These are phyloP conservation scores for Leccinum obscurum DNA, from an alignment of 768 basidiomycete species.

Conservation along the genomic window DNA sequence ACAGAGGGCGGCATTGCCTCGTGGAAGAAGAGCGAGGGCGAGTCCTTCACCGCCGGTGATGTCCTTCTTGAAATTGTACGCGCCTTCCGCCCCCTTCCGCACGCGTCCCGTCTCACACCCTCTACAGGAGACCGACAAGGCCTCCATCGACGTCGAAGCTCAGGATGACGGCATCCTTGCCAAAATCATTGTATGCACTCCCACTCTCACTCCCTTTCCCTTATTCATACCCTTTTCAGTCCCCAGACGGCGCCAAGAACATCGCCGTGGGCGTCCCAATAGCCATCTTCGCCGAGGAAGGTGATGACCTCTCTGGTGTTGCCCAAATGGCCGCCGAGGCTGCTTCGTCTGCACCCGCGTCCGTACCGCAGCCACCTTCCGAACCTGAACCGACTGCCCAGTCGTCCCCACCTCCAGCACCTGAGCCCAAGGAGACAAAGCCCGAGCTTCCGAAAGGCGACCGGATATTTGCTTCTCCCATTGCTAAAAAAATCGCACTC, in stretches of 20 bases:
- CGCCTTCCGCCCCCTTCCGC: slow-evolving; percentile 13
- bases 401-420: slow-evolving; percentile 33
- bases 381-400: slow-evolving; percentile 45
- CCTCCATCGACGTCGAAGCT: slow-evolving; percentile 98
- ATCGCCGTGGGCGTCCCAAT: slow-evolving; percentile 86
- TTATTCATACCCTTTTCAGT: slow-evolving; percentile 42
- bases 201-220: neutral
- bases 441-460: slow-evolving; percentile 64
- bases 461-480: slow-evolving; percentile 91
- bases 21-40: slow-evolving; percentile 98
- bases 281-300: slow-evolving; percentile 91
- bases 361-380: slow-evolving; percentile 39
- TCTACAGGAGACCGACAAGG: slow-evolving; percentile 97
- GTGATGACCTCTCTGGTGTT: slow-evolving; percentile 88
- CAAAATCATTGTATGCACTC: slow-evolving; percentile 84
- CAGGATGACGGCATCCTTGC: slow-evolving; percentile 96
- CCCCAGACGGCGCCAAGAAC: slow-evolving; percentile 81
- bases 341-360: slow-evolving; percentile 37
- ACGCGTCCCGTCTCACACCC: slow-evolving; percentile 9
- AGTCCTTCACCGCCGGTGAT: slow-evolving; percentile 84
- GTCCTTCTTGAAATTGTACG: slow-evolving; percentile 94
- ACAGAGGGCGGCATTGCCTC: slow-evolving; percentile 97
- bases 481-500: slow-evolving; percentile 96
- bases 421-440: slow-evolving; percentile 44
- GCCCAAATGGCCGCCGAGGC: slow-evolving; percentile 70